Conservation (phyloP, 2,329 filamentous ascomycete genomes). For the Neopestalotiopsis rosae region DNA sequence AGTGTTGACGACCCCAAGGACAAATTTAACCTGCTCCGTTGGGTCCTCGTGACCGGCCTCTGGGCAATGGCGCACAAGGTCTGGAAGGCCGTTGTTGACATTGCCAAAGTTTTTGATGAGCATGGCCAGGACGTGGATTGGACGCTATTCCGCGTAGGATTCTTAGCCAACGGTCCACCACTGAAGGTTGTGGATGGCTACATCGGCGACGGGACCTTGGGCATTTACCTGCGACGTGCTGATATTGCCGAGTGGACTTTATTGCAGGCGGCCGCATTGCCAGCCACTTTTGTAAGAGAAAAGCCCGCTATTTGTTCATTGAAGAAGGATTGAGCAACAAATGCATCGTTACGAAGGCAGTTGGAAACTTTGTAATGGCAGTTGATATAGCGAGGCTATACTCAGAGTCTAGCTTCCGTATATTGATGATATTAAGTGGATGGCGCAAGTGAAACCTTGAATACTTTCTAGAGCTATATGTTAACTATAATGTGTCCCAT, state of each 20-base stretch:
- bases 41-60: conserved; percentile 15
- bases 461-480: no score
- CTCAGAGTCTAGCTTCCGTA: no score
- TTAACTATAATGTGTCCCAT: no score
- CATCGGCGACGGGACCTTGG: conserved; percentile 18
- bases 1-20: conserved; percentile 18
- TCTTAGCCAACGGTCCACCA: conserved; percentile 10
- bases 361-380: no score
- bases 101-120: conserved; percentile 16
- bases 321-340: neutral
- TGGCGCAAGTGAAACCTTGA: no score
- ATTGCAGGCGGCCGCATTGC: neutral
- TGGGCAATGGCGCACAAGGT: conserved; percentile 12
- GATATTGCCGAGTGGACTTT: conserved; percentile 21
- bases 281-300: neutral
- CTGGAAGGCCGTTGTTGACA: conserved; percentile 14
- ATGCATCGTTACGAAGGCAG: no score
- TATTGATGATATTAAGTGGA: no score
- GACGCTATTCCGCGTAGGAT: conserved; percentile 22
- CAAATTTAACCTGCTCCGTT: conserved; percentile 8
- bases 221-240: conserved; percentile 18
- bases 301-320: neutral
- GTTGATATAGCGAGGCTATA: no score
- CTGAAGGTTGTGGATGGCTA: conserved; percentile 17
- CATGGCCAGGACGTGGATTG: conserved; percentile 19